A percentile compares a stretch with the other conserved stretches of the same genome.
phyloP scores from a whole-genome alignment of 1,284 basidiomycete genomes.

The Leccinum fuscescens region DNA sequence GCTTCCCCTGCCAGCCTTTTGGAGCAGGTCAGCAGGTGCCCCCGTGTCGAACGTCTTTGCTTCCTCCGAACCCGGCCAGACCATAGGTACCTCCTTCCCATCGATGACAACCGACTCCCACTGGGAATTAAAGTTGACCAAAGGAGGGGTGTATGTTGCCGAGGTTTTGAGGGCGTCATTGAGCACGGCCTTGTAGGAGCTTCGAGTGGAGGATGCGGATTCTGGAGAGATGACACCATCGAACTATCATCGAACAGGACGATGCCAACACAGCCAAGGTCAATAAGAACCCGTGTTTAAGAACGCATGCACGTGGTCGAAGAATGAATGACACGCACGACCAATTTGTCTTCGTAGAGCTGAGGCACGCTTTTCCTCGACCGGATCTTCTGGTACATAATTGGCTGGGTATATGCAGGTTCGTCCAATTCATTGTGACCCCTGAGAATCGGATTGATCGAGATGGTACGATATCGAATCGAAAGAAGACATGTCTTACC shows the following conservation, averaged over 20 bases:
- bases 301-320: background rate
- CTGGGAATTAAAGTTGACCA: conserved; percentile 57
- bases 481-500: conserved; percentile 41
- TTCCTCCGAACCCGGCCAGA: conserved; percentile 64
- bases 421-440: conserved; percentile 92
- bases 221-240: conserved; percentile 54
- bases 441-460: conserved; percentile 31
- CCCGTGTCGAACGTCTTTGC: conserved; percentile 72
- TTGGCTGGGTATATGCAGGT: conserved; percentile 85
- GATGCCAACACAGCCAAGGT: background rate
- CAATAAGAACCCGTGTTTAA: background rate
- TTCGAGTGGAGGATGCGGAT: conserved; percentile 51
- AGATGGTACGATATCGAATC: background rate
- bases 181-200: conserved; percentile 58
- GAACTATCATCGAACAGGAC: conserved; percentile 36
- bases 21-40: conserved; percentile 50
- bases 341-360: conserved; percentile 76
- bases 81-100: conserved; percentile 41
- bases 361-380: conserved; percentile 75
- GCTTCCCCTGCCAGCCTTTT: conserved; percentile 64
- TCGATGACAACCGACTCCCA: conserved; percentile 46
- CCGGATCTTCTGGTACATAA: conserved; percentile 86
- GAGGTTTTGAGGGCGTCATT: conserved; percentile 56
- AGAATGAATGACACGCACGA: conserved; percentile 46
- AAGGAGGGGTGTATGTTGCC: conserved; percentile 47